Base-by-base conservation (phyloP, 2,329 filamentous ascomycete genomes). In the Trichophyton equinum region DNA sequence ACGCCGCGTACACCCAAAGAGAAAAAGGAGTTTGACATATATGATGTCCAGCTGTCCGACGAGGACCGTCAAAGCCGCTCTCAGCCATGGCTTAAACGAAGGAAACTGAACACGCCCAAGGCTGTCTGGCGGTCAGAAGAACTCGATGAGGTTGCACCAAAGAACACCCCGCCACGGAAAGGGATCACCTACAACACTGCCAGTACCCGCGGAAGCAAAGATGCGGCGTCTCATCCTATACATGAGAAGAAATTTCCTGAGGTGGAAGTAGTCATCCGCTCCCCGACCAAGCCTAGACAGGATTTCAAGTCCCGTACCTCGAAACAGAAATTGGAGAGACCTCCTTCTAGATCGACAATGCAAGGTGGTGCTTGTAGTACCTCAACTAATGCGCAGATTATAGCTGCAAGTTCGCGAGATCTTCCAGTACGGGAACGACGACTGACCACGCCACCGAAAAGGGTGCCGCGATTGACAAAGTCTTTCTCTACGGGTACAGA, bases 1-100 rank as follows among this genome's bases (percentile, higher is more conserved):
- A 44, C 30, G 15, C 22, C 57, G 40, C 42, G 38, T 47, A 59
- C 57, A 11, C 57, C 57, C 27, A 36, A 36, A 7, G n/a, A 22
- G 20, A 36, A 40, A 22, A 22, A 59, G 13, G 30, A 49, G 18
- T 49, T 36, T 53, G 59, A 61, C 36, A 63, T 70, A 27, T 71
- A 65, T 57, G 69, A 71, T 42, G 55, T 70, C 22, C 65, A 65
- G 9, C 69, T 68, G 5, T 70, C 70, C 13, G 67, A 71, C 8
- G 69, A 70, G 51, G 58, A 55, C 9, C 60, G 47, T n/a, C 51
- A 55, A 55, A 46, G n/a, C 11, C 40, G 40, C 15, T 38, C 38
- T 22, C 60, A 59, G 22, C 61, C 51, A 36, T 53, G 60, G 57
- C 27, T 62, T 46, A 66, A 66, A 47, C 60, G 64, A 5, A 61